phyloP scores from a whole-genome alignment of 2,329 filamentous ascomycete species.

The Colletotrichum simmondsii region DNA sequence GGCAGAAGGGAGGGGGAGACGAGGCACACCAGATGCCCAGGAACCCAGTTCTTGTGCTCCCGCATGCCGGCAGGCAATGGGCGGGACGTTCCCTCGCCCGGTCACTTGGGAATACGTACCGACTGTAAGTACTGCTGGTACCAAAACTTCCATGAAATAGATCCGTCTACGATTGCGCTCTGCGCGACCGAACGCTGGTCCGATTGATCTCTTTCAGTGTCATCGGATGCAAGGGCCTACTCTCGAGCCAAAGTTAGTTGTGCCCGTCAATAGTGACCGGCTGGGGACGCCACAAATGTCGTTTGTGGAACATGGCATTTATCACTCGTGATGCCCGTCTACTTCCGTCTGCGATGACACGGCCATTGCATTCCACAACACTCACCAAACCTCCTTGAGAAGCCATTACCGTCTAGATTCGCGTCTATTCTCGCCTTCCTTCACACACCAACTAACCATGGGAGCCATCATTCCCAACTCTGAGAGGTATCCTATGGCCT shows the following conservation, averaged over 20 bases:
- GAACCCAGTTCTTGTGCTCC: slow-evolving; percentile 13
- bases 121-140: neutral
- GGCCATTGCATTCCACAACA: neutral
- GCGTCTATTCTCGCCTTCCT: neutral
- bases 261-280: neutral
- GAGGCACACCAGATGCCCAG: slow-evolving; percentile 17
- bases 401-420: neutral
- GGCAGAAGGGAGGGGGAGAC: neutral
- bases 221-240: slow-evolving; percentile 24
- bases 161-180: slow-evolving; percentile 4
- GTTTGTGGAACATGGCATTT: slow-evolving; percentile 22
- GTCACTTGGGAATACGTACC: slow-evolving; percentile 21
- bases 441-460: slow-evolving; percentile 2
- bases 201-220: slow-evolving; percentile 28
- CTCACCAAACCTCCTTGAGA: neutral
- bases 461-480: slow-evolving; percentile 22
- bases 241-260: slow-evolving; percentile 12
- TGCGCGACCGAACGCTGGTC: slow-evolving; percentile 15
- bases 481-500: slow-evolving; percentile 5
- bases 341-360: slow-evolving; percentile 7
- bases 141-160: neutral
- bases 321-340: slow-evolving; percentile 5
- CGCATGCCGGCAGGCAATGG: slow-evolving; percentile 26
- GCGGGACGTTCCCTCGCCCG: slow-evolving; percentile 16
- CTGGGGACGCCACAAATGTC: slow-evolving; percentile 23